Base-by-base conservation (phyloP, 768 basidiomycete genomes). In the Leucogyrophana mollusca region DNA sequence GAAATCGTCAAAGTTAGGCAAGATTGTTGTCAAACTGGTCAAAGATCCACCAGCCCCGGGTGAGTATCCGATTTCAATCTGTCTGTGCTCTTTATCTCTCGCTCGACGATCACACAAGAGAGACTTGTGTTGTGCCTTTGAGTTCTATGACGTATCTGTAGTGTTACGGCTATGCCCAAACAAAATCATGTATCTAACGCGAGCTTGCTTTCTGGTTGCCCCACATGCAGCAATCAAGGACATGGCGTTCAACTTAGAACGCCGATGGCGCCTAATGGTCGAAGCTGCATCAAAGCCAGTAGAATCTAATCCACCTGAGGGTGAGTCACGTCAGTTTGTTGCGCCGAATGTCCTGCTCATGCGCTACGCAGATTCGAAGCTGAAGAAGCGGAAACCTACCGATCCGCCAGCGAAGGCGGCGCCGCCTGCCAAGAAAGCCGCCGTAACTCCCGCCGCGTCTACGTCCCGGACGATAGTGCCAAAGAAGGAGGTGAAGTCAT, bases 241-340 rank as follows among this genome's bases (percentile, higher is more conserved):
- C 73, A 89, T 92, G 87, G 90, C 90, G 58, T 80, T 80, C 64
- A 90, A 89, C 73, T 74, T 92, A 72, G 88, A 90, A 69, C 80
- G 80, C 59, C 83, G 82, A 72, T 92, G 90, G 90, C 81, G 87
- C 47, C 71, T 72, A 51, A 69, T 88, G 65, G 71, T 86, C 39
- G 73, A 69, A 61, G 70, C 59, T 71, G 79, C 73, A 60, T 68
- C 65, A 47, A 79, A 70, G 73, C 63, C 60, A 56, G 56, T 33
- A 56, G 59, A 73, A 53, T 60, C 48, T 61, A 72, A 76, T 61
- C 66, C 61, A 45, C 59, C 60, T 45, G 87, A 90, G 76, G 89
- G 90, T 90, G 67, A 68, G 88, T 85, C 78, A 82, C 62, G 80
- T 72, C 75, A 72, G 66, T 77, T 54, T 57, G 55, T 61, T 61